Percentiles rank a stretch among this genome's conserved stretches.
phyloP scores from a whole-genome alignment of 177 flowering plant species.

The Telopea speciosissima region DNA sequence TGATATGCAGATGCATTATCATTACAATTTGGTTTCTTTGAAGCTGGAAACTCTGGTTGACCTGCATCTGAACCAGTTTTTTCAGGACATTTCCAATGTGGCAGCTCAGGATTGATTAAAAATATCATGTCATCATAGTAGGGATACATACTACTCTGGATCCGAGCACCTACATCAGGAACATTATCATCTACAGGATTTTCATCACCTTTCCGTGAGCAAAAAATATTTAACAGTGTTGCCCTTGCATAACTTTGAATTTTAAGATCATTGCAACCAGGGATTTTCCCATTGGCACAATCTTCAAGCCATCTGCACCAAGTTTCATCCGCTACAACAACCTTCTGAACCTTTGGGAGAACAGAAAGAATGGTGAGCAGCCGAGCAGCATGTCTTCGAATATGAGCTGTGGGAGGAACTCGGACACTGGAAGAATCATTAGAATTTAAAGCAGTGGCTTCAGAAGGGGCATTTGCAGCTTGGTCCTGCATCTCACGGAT shows the following conservation, averaged over 20 bases:
- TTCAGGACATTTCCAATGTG: conserved; percentile 77
- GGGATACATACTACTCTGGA: conserved; percentile 33
- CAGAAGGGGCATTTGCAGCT: conserved; percentile 33
- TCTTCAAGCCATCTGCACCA: conserved; percentile 96
- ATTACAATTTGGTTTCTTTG: conserved; percentile 10
- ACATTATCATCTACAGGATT: conserved; percentile 23
- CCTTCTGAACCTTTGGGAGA: conserved; percentile 74
- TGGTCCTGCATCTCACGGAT: conserved; percentile 48
- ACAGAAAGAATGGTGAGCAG: conserved; percentile 68
- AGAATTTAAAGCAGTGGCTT: conserved; percentile 27
- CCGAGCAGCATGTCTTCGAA: conserved; percentile 90
- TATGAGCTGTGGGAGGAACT: conserved; percentile 85
- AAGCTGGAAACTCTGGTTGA: conserved; percentile 6
- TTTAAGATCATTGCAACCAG: conserved; percentile 86
- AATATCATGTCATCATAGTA: conserved; percentile 72
- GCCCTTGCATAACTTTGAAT: conserved; percentile 93
- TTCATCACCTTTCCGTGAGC: conserved; percentile 29
- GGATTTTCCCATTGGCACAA: conserved; percentile 80
- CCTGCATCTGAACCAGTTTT: conserved; percentile 13
- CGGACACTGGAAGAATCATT: conserved; percentile 66
- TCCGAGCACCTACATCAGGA: conserved; percentile 18
- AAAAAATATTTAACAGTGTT: conserved; percentile 59
- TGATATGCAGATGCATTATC: conserved; percentile 15
- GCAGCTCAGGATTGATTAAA: conserved; percentile 74
- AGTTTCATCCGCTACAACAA: conserved; percentile 47